These are phyloP conservation scores for Purshia tridentata DNA, from an alignment of 306 rosid genomes.

Conservation along the genomic window DNA sequence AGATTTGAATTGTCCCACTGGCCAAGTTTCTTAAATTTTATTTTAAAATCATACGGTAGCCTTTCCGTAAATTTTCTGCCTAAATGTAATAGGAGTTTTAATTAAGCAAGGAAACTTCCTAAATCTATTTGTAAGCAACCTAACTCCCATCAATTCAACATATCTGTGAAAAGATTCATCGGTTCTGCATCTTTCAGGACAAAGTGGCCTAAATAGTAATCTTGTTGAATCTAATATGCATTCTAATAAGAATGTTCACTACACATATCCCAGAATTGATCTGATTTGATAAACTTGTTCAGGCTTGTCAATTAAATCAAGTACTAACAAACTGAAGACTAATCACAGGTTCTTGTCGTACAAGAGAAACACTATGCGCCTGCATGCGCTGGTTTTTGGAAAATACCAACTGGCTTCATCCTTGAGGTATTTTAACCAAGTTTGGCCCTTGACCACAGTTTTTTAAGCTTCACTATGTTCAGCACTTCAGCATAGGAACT, in stretches of 20 bases:
- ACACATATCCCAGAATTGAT: background rate
- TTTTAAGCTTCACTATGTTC: background rate
- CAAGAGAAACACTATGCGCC: slow-evolving; percentile 87
- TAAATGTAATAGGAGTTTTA: background rate
- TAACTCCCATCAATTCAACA: background rate
- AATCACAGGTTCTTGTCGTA: slow-evolving; percentile 78
- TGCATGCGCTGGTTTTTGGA: slow-evolving; percentile 64
- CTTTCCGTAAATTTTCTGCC: background rate
- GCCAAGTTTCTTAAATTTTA: background rate
- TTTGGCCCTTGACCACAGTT: background rate
- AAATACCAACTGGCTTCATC: slow-evolving; percentile 95
- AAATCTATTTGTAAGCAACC: background rate
- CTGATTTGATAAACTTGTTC: background rate
- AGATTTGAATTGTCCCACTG: background rate
- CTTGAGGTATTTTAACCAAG: slow-evolving; percentile 56
- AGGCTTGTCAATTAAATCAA: background rate
- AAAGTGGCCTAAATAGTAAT: too few relatives aligned
- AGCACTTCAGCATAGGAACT: slow-evolving; percentile 16
- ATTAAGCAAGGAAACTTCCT: background rate
- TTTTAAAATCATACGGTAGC: background rate
- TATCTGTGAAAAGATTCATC: background rate
- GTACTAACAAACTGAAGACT: background rate
- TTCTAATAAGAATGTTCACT: background rate
- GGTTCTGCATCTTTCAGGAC: background rate
- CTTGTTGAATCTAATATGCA: too few relatives aligned